Evolutionary conservation across 352 stramenopile species (phyloP).

Genomic region (Phytophthora fragariae): DNA sequence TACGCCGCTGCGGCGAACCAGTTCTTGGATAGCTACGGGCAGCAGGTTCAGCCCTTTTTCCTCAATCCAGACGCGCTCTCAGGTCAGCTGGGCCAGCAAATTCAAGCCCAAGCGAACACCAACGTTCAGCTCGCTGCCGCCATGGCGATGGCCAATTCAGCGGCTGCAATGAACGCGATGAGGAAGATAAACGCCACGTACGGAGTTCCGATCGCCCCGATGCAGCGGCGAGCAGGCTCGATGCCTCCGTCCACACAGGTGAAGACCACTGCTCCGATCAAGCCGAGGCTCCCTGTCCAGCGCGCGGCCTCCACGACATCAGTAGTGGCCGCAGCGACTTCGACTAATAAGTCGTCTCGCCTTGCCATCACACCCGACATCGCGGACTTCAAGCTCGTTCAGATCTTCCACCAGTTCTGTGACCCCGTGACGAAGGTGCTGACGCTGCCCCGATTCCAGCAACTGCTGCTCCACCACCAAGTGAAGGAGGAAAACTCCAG

Average conservation of each 20-base stretch:
- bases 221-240: constrained; percentile 42
- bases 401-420: constrained; percentile 87
- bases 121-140: constrained; percentile 54
- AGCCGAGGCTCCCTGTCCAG: constrained; percentile 48
- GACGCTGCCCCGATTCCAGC: constrained; percentile 61
- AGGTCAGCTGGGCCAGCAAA: constrained; percentile 28
- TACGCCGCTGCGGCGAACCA: constrained; percentile 45
- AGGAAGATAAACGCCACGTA: constrained; percentile 63
- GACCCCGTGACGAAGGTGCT: constrained; percentile 68
- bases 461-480: constrained; percentile 71
- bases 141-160: constrained; percentile 64
- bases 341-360: constrained; percentile 51
- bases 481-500: constrained; percentile 59
- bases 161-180: constrained; percentile 48
- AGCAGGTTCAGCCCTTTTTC: constrained; percentile 56
- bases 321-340: constrained; percentile 8
- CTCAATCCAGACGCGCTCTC: constrained; percentile 51
- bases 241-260: constrained; percentile 38
- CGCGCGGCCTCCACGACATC: constrained; percentile 31
- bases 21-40: constrained; percentile 43
- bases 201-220: constrained; percentile 57
- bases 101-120: constrained; percentile 30
- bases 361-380: constrained; percentile 81
- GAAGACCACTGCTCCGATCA: constrained; percentile 43
- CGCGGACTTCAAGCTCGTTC: constrained; percentile 86